Evolutionary conservation across 1,139 yeast species (phyloP).

Genomic region (Meyerozyma elateridarum): DNA sequence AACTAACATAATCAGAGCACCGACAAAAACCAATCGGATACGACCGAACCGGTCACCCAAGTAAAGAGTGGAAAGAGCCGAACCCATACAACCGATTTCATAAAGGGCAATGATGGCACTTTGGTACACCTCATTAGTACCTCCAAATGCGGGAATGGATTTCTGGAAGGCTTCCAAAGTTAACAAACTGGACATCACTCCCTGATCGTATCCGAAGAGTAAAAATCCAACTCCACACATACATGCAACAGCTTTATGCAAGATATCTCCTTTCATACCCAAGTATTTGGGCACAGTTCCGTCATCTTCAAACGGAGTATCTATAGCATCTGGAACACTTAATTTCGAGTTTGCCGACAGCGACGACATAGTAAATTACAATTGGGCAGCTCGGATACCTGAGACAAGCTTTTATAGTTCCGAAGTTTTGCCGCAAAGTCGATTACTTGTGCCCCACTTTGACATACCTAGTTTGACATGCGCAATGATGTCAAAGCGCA

Average conservation of each 20-base stretch:
- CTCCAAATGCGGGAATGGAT: not conserved
- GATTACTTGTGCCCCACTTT: too few relatives aligned
- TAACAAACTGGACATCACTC: conserved; percentile 8
- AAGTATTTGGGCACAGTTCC: not conserved
- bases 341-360: too few relatives aligned
- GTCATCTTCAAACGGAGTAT: too few relatives aligned
- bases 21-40: conserved; percentile 26
- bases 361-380: too few relatives aligned
- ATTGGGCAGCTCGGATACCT: too few relatives aligned
- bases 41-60: conserved; percentile 34
- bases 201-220: conserved; percentile 11
- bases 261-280: conserved; percentile 3
- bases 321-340: too few relatives aligned
- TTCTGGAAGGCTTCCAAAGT: conserved; percentile 3
- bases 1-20: conserved; percentile 27
- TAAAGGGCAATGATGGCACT: conserved; percentile 11
- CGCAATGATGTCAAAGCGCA: too few relatives aligned
- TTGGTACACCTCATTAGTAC: conserved; percentile 4
- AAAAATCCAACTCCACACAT: conserved; percentile 8
- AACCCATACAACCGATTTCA: conserved; percentile 34
- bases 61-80: conserved; percentile 31
- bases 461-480: too few relatives aligned
- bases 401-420: too few relatives aligned
- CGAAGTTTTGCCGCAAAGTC: too few relatives aligned
- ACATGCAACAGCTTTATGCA: conserved; percentile 3